Conservation (phyloP, 2,329 filamentous ascomycete genomes). For the Geosmithia morbida region DNA sequence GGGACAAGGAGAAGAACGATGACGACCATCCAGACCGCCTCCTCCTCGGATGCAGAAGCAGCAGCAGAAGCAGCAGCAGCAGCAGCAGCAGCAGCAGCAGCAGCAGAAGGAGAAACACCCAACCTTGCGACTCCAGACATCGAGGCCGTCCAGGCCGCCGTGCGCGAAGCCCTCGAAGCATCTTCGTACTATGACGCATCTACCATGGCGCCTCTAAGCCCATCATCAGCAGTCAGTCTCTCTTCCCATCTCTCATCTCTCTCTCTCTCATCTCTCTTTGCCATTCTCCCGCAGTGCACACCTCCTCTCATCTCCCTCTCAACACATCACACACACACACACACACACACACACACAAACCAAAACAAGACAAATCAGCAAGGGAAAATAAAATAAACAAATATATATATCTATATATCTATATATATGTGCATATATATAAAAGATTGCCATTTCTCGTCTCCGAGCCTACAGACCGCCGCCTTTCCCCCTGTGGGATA, state of each 20-base stretch:
- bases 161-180: slow-evolving; percentile 6
- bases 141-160: slow-evolving; percentile 3
- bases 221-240: slow-evolving; percentile 36
- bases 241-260: neutral
- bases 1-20: neutral
- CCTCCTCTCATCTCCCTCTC: neutral
- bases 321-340: too few relatives aligned
- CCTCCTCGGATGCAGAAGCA: neutral
- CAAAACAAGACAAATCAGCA: too few relatives aligned
- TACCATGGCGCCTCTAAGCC: slow-evolving; percentile 41
- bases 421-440: too few relatives aligned
- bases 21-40: neutral
- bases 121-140: slow-evolving; percentile 11
- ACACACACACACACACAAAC: too few relatives aligned
- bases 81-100: neutral
- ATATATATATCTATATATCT: too few relatives aligned
- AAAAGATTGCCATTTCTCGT: slow-evolving; percentile 42
- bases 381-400: too few relatives aligned
- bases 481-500: slow-evolving; percentile 46
- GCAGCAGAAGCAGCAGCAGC: neutral
- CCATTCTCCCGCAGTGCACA: too few relatives aligned
- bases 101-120: too few relatives aligned
- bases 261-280: too few relatives aligned
- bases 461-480: slow-evolving; percentile 47
- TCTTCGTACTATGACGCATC: slow-evolving; percentile 42